Base-by-base conservation (phyloP, 2,329 filamentous ascomycete genomes). In the Epichloe bromicola region DNA sequence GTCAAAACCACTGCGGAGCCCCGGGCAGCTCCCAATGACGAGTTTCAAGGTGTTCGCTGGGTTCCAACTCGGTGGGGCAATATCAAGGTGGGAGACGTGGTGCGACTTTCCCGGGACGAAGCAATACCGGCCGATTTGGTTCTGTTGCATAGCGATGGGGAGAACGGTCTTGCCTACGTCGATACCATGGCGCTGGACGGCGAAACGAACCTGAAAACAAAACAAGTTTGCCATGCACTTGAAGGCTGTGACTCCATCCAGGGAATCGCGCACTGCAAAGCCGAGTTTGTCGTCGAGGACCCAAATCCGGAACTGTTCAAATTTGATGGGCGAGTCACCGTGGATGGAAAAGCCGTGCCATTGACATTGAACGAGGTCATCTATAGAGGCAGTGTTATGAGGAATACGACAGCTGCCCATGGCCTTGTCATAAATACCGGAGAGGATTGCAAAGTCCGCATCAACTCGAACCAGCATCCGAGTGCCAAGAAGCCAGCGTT, bases 401-500 rank as follows among this genome's bases (percentile, higher is more conserved):
- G 90, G 49, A 96, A 96, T 62, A 95, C 89, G 0, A 73, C 74
- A 5, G 74, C 75, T 54, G 84, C 82, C 4, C 72, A 88, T 45
- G 89, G 88, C 1, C 55, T 95, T 60, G 86, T 95, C 34, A 83
- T 95, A 57, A 95, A 96, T 67, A 89, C 86, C 0, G 87, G 87
- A 36, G 87, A 94, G 64, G 88, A 95, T 65, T 94, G 86, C 69
- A 94, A 93, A 65, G 90, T 94, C 53, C 85, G 88, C 45, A 89
- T 93, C 85, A 95, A 95, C 61, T 85, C 88, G 47, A 94, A 88
- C 65, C 88, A 90, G 62, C 88, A 91, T 57, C 88, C 88, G 10
- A 80, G 83, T 33, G 88, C 88, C 51, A 95, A 95, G 66, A 85
- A 85, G 38, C 88, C 88, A 0, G 78, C 83, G 1, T 73, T 95